A percentile compares a stretch with the other conserved stretches of the same genome.
Conservation (phyloP, 2,329 filamentous ascomycete genomes). For the Chaetomium globosum region DNA sequence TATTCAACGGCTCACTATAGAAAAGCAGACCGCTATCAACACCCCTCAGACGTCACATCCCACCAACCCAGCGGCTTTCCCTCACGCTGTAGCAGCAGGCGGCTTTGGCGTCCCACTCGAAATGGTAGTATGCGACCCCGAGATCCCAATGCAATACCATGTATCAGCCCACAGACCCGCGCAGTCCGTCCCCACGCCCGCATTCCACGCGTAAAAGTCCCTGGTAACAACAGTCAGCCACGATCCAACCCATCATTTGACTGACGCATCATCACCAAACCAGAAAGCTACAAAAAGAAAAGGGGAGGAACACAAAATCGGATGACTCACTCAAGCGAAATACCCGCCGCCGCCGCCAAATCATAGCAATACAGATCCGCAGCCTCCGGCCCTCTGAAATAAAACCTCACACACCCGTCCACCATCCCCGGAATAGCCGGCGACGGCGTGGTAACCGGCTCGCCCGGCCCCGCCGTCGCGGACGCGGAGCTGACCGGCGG, state of each 20-base stretch:
- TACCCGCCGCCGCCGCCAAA: neutral
- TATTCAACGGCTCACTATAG: neutral
- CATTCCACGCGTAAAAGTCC: constrained; percentile 11
- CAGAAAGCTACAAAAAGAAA: no score
- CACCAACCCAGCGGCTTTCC: neutral
- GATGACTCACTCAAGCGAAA: constrained; percentile 9
- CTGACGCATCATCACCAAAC: no score
- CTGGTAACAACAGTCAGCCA: neutral
- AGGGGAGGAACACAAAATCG: no score
- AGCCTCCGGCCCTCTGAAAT: neutral
- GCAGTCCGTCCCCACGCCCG: neutral
- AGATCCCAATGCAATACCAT: constrained; percentile 16
- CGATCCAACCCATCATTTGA: neutral
- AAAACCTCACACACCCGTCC: constrained; percentile 20
- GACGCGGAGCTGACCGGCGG: constrained; percentile 10
- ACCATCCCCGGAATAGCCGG: constrained; percentile 37
- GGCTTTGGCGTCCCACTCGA: constrained; percentile 9
- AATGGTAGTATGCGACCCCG: constrained; percentile 14
- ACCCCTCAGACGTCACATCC: neutral
- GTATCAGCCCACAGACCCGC: constrained; percentile 7
- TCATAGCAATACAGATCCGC: constrained; percentile 9
- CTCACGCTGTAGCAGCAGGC: neutral
- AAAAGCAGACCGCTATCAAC: neutral
- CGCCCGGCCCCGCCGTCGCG: constrained; percentile 20
- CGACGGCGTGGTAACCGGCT: constrained; percentile 36